A percentile compares a stretch with the other conserved stretches of the same genome.
These are phyloP conservation scores for Gloeostereum incarnatum DNA, from an alignment of 768 basidiomycete species.

Conservation along the genomic window DNA sequence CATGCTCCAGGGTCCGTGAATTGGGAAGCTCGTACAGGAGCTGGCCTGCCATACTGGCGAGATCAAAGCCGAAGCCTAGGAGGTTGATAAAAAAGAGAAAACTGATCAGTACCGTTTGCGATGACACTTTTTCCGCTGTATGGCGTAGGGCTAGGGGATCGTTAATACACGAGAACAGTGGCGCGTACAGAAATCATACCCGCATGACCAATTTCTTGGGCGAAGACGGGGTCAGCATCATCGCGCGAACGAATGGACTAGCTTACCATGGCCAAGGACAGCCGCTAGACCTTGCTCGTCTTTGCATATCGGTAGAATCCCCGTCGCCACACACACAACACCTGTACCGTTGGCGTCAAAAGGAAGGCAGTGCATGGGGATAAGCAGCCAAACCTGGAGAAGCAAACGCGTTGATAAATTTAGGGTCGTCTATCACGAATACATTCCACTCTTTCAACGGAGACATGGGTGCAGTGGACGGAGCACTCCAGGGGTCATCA, in stretches of 20 bases:
- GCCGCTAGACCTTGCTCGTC: constrained; percentile 80
- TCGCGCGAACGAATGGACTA: background rate
- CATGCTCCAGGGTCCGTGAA: constrained; percentile 70
- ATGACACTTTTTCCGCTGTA: constrained; percentile 46
- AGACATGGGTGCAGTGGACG: constrained; percentile 10
- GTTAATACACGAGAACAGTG: background rate
- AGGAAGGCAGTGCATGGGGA: too few relatives aligned
- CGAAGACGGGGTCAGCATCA: constrained; percentile 2
- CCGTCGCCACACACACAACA: constrained; percentile 81
- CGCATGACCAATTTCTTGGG: constrained; percentile 79
- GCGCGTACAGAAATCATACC: constrained; percentile 26
- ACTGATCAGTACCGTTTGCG: constrained; percentile 26
- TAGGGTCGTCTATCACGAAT: constrained; percentile 66
- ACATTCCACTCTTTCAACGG: constrained; percentile 52
- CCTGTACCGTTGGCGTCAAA: constrained; percentile 24
- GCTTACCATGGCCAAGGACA: constrained; percentile 75
- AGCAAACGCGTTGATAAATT: constrained; percentile 71
- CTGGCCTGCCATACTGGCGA: constrained; percentile 37
- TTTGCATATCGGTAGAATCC: constrained; percentile 69
- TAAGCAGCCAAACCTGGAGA: constrained; percentile 57
- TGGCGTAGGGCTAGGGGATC: constrained; percentile 13
- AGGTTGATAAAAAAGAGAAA: constrained; percentile 27
- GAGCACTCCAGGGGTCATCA: constrained; percentile 15
- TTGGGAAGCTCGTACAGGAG: constrained; percentile 70
- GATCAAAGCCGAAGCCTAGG: constrained; percentile 46